A percentile compares a stretch with the other conserved stretches of the same genome.
These are phyloP conservation scores for Fusarium pseudograminearum DNA, from an alignment of 2,329 filamentous ascomycete species.

Conservation along the genomic window DNA sequence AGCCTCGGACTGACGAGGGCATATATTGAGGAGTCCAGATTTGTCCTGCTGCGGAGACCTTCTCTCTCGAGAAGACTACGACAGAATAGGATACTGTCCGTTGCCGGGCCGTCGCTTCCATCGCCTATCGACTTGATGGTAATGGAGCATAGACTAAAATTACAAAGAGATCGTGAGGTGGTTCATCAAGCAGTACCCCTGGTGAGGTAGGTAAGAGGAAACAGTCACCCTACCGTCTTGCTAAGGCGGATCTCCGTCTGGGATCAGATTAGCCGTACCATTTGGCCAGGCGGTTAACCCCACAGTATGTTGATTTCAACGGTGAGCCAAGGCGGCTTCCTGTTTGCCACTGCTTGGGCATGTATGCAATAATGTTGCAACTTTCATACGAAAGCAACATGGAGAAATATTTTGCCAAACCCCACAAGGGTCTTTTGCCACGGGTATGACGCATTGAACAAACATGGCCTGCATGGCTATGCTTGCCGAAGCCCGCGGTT, in stretches of 20 bases:
- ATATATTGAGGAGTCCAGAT: slow-evolving; percentile 2
- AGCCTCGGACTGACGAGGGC: neutral
- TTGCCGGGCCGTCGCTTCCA: slow-evolving; percentile 43
- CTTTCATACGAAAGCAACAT: slow-evolving; percentile 5
- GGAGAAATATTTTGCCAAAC: neutral
- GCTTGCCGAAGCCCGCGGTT: slow-evolving; percentile 2
- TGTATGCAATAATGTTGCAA: neutral
- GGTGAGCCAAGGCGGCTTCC: neutral
- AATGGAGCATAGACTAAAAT: slow-evolving; percentile 10
- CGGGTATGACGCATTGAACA: slow-evolving; percentile 3
- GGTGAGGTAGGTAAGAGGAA: slow-evolving; percentile 20
- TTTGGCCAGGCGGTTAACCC: slow-evolving; percentile 12
- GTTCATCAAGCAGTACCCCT: slow-evolving; percentile 14
- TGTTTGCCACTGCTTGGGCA: slow-evolving; percentile 11
- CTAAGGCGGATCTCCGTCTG: slow-evolving; percentile 20
- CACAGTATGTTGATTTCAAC: slow-evolving; percentile 6
- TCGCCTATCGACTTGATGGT: slow-evolving; percentile 14
- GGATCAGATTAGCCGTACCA: slow-evolving; percentile 32
- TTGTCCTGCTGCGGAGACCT: neutral
- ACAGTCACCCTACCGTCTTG: slow-evolving; percentile 25
- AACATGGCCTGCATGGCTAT: slow-evolving; percentile 5
- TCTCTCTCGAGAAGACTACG: slow-evolving; percentile 16
- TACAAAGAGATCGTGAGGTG: slow-evolving; percentile 20
- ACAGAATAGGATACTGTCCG: slow-evolving; percentile 13
- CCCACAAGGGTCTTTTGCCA: slow-evolving; percentile 7